Evolutionary conservation across 768 basidiomycete genomes (phyloP).

Genomic region (Grammothele lineata): DNA sequence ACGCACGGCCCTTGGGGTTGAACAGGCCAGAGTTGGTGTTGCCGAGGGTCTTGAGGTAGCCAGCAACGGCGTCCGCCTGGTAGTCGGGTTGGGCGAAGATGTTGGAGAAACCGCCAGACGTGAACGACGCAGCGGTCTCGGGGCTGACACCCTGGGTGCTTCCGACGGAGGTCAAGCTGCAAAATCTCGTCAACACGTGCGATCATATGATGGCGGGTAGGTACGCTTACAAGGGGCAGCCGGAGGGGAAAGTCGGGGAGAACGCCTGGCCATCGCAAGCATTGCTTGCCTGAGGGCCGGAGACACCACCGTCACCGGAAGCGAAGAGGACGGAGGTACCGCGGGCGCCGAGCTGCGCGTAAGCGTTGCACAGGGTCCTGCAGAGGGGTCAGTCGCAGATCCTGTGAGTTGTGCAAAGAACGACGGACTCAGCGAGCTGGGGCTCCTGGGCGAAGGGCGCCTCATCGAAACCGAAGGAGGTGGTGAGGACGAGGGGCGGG

Average conservation of each 20-base stretch:
- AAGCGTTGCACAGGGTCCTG: constrained; percentile 32
- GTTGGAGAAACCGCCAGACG: constrained; percentile 28
- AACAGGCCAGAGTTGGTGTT: constrained; percentile 18
- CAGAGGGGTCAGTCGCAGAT: too few species aligned
- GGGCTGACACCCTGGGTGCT: constrained; percentile 23
- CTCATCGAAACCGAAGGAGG: constrained; percentile 33
- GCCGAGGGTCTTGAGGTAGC: constrained; percentile 16
- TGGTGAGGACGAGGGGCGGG: constrained; percentile 31
- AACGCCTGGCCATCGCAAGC: constrained; percentile 40
- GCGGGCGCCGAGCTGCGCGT: constrained; percentile 32
- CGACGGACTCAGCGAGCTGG: constrained; percentile 12
- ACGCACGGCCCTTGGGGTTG: constrained; percentile 34
- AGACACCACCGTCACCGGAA: constrained; percentile 36
- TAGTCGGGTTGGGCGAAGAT: constrained; percentile 23
- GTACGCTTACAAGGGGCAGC: constrained; percentile 30
- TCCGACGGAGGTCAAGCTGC: constrained; percentile 26
- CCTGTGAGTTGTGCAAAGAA: too few species aligned
- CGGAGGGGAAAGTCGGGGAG: constrained; percentile 32
- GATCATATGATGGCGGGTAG: not conserved
- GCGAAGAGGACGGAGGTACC: constrained; percentile 35
- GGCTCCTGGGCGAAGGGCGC: constrained; percentile 20
- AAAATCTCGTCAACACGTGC: too few species aligned
- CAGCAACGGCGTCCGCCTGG: constrained; percentile 19
- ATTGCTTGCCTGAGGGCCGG: constrained; percentile 22
- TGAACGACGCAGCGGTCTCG: constrained; percentile 23